Base-by-base conservation (phyloP, 2,329 filamentous ascomycete species). In the Chrysosporium queenslandicum region DNA sequence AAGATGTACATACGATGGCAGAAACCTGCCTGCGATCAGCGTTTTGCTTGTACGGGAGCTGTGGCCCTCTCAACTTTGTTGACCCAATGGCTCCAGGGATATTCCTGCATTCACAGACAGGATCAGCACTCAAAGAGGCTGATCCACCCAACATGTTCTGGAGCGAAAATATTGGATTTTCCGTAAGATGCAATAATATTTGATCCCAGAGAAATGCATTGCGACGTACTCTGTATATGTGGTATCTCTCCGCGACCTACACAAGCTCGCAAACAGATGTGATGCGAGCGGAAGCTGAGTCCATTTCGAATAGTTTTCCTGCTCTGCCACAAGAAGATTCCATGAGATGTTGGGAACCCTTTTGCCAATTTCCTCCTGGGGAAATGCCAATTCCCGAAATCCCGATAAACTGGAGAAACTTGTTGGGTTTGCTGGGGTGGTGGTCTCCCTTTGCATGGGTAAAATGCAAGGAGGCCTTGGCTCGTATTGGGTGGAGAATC, bases 321-420 rank as follows among this genome's bases (percentile, higher is more conserved):
- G 11, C 5, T 21, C 14, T 40, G 37, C 8, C n/a, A n/a, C 18
- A n/a, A n/a, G n/a, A n/a, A n/a, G n/a, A n/a, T n/a, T n/a, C n/a
- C n/a, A n/a, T 23, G 37, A 40, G 12, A 14, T 4, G 34, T 18
- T 9, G 4, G 14, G 34, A 2, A 5, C 12, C 9, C 14, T 43
- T 12, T 27, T 39, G 30, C 45, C 45, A 37, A 36, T 47, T 47
- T 47, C 32, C 45, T 18, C 37, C 30, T 47, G 45, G 42, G 32
- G 25, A 50, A 41, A 34, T 12, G 23, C 12, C 25, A 41, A 50
- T 41, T 34, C 39, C 47, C 47, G 47, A 42, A 50, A 50, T 42
- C 47, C 47, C 47, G 47, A 50, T 36, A 50, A 50, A 50, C 25
- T 50, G 47, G 47, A 50, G 36, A 30, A 43, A 50, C 36, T 20